A percentile compares a stretch with the other conserved stretches of the same genome.
These are phyloP conservation scores for Saussurea involucrata DNA, from an alignment of 129 eudicot species.

Conservation along the genomic window DNA sequence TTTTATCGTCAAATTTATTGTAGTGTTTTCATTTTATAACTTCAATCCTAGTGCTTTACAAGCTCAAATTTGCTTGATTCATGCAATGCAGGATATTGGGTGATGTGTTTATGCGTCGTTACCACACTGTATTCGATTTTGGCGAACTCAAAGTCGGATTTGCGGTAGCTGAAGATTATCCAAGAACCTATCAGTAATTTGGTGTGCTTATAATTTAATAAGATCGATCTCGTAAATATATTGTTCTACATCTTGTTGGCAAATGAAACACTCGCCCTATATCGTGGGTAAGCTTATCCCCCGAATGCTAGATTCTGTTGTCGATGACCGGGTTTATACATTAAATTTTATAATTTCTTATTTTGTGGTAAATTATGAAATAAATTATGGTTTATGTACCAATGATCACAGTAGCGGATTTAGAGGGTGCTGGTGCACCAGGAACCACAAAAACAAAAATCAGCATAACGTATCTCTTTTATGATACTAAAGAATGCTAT, in stretches of 20 bases:
- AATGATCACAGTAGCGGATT: background rate
- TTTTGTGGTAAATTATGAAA: background rate
- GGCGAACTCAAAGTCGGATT: slow-evolving; percentile 76
- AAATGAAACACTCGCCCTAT: background rate
- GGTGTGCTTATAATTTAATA: background rate
- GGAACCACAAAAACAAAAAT: too few species aligned
- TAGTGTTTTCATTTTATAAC: too few species aligned
- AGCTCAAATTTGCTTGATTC: background rate
- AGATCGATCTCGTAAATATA: background rate
- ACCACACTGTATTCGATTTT: slow-evolving; percentile 79
- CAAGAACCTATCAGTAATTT: background rate
- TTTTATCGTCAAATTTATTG: too few species aligned
- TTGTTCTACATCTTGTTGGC: background rate
- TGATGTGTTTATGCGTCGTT: slow-evolving; percentile 87
- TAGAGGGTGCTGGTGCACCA: too few species aligned
- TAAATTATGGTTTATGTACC: background rate
- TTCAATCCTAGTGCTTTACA: background rate
- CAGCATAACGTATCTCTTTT: too few species aligned
- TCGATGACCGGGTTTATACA: background rate
- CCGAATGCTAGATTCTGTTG: background rate
- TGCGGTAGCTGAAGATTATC: slow-evolving; percentile 28
- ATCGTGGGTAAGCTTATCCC: background rate
- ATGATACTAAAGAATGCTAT: too few species aligned
- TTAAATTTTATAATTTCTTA: background rate
- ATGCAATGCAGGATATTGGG: slow-evolving; percentile 77